Conservation (phyloP, 2,329 filamentous ascomycete genomes). For the Hyphodiscus sp. region DNA sequence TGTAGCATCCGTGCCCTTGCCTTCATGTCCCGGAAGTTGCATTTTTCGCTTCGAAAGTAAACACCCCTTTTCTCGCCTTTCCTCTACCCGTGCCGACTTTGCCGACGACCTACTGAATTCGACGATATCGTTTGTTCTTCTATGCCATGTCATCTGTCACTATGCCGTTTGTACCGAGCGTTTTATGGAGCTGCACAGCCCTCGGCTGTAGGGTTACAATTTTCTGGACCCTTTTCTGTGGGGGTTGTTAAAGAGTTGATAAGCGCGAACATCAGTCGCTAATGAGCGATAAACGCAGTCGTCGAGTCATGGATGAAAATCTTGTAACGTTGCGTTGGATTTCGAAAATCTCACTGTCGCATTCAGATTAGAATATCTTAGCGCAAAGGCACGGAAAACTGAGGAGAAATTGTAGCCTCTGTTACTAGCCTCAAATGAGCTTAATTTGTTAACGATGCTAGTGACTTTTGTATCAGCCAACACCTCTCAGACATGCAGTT, state of each 20-base stretch:
- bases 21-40: no score
- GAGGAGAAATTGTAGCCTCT: neutral
- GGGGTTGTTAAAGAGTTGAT: no score
- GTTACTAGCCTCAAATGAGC: neutral
- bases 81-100: neutral
- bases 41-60: no score
- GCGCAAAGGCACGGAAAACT: no score
- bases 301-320: neutral
- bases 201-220: no score
- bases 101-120: neutral
- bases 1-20: no score
- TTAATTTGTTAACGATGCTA: neutral
- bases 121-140: neutral
- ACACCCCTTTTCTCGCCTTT: neutral
- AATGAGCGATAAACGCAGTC: neutral
- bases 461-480: neutral
- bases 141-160: neutral
- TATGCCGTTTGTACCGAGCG: neutral
- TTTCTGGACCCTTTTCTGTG: no score
- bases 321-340: no score
- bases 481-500: no score
- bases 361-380: no score
- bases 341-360: no score
- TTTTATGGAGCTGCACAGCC: no score
- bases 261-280: neutral